These are phyloP conservation scores for Diplodia intermedia DNA, from an alignment of 2,329 filamentous ascomycete genomes.

Conservation along the genomic window DNA sequence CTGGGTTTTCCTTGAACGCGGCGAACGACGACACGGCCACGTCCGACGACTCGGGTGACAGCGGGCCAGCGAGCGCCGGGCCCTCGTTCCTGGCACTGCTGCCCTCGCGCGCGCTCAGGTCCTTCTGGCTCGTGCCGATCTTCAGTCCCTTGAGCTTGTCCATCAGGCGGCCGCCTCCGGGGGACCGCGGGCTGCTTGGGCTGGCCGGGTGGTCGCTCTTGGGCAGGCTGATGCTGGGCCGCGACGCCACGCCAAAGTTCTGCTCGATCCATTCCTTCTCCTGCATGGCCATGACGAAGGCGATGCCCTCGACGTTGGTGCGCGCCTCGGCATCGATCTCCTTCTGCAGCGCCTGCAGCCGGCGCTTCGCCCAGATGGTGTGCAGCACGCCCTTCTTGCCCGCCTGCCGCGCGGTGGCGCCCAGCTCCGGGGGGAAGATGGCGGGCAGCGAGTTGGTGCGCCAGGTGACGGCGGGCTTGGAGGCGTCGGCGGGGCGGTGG, in stretches of 20 bases:
- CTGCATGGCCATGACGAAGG: conserved; percentile 80
- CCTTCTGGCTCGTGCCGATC: conserved; percentile 73
- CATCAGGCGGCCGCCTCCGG: conserved; percentile 71
- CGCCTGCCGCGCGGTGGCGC: conserved; percentile 68
- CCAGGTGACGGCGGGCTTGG: conserved; percentile 55
- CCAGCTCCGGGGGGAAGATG: conserved; percentile 80
- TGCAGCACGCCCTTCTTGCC: conserved; percentile 84
- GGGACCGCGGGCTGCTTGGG: conserved; percentile 66
- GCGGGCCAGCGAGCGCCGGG: conserved; percentile 53
- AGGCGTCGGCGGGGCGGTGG: conserved; percentile 56
- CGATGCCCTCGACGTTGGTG: conserved; percentile 80
- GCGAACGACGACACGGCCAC: conserved; percentile 68
- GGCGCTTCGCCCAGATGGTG: conserved; percentile 87
- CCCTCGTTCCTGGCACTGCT: conserved; percentile 32
- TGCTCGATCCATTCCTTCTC: conserved; percentile 86
- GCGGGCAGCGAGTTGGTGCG: conserved; percentile 82
- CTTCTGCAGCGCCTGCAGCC: conserved; percentile 74
- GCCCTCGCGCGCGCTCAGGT: conserved; percentile 59
- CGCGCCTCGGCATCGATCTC: conserved; percentile 79
- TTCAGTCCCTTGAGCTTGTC: conserved; percentile 83
- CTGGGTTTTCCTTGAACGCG: conserved; percentile 61
- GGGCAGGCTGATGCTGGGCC: conserved; percentile 48
- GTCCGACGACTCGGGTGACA: conserved; percentile 69
- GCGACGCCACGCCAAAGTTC: conserved; percentile 71
- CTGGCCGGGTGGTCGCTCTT: conserved; percentile 53